Base-by-base conservation (phyloP, 805 yeast genomes). In the Kazachstania martiniae region DNA sequence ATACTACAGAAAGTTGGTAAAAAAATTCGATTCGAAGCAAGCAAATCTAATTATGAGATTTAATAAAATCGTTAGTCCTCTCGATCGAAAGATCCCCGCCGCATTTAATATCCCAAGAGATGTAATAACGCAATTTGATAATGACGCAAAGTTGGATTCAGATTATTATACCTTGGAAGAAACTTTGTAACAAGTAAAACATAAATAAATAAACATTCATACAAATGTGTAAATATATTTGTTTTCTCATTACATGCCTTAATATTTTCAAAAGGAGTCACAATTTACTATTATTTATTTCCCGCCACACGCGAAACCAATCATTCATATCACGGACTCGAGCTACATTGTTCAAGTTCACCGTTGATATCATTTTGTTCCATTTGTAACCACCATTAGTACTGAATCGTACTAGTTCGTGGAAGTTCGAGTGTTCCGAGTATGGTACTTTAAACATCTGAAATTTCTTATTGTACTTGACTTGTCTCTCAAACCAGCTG, bases 341-440 rank as follows among this genome's bases (percentile, higher is more conserved):
- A 18, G 51, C 49, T 12, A 40, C 34, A 26, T 51, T 51, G 8
- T 58, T 46, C 7, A 55, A 43, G 35, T 72, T 73, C 4, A 89
- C 98, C 0, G 98, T 91, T 0, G 96, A 91, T 7, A 86, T 72
- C 10, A 84, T 68, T 25, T 63, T 47, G 0, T 57, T 56, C 41
- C 73, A 68, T 6, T 66, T 53, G 25, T 84, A 43, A 6, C 21
- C 15, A 23, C 29, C 31, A 15, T 66, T 56, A 2, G 68, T 59
- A 15, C 78, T 70, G 49, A 89, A 83, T 34, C 68, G 65, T 9
- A 77, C 65, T 24, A 91, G 62, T 47, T 91, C 98, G 24, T 80
- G 61, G 46, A 76, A 89, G 36, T 94, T 83, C 8, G 95, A 84
- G 58, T 91, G 98, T 50, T 91, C 98, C 47, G 93, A 79, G 49